These are phyloP conservation scores for Hydnomerulius pinastri DNA, from an alignment of 768 basidiomycete species.

Conservation along the genomic window DNA sequence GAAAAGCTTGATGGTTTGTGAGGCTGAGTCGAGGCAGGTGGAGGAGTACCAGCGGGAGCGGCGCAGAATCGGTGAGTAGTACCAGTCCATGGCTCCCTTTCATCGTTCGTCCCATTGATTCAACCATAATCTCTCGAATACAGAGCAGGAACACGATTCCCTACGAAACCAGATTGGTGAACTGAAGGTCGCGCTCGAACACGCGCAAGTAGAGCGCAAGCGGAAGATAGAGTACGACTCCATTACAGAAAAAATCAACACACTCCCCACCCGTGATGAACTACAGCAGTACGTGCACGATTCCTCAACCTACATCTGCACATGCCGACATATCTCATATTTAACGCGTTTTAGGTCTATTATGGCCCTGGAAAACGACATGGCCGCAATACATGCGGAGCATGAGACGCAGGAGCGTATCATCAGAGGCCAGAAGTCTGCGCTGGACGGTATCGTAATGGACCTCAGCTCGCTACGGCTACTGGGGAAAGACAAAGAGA, in stretches of 20 bases:
- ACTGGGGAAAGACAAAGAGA: slow-evolving; percentile 68
- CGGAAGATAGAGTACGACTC: slow-evolving; percentile 88
- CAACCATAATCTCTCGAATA: too few species aligned
- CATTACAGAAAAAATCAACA: slow-evolving; percentile 81
- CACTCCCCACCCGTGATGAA: slow-evolving; percentile 74
- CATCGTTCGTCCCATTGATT: too few species aligned
- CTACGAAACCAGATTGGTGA: slow-evolving; percentile 73
- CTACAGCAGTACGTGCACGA: slow-evolving; percentile 66
- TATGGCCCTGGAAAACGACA: slow-evolving; percentile 71
- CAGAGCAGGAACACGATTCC: slow-evolving; percentile 72
- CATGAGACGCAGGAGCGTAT: slow-evolving; percentile 71
- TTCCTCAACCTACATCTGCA: neutral
- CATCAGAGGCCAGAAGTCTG: slow-evolving; percentile 66
- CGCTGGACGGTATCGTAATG: slow-evolving; percentile 63
- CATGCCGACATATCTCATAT: neutral
- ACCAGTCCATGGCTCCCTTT: too few species aligned
- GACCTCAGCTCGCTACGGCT: slow-evolving; percentile 64
- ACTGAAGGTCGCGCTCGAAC: slow-evolving; percentile 73
- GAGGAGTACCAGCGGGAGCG: slow-evolving; percentile 79
- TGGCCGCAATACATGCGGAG: slow-evolving; percentile 70
- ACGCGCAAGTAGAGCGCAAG: slow-evolving; percentile 72
- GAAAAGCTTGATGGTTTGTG: slow-evolving; percentile 82
- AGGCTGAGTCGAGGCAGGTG: slow-evolving; percentile 84
- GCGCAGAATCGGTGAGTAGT: slow-evolving; percentile 67
- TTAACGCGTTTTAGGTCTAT: slow-evolving; percentile 53